Conservation (phyloP, 768 basidiomycete species). For the Lactarius hengduanensis region DNA sequence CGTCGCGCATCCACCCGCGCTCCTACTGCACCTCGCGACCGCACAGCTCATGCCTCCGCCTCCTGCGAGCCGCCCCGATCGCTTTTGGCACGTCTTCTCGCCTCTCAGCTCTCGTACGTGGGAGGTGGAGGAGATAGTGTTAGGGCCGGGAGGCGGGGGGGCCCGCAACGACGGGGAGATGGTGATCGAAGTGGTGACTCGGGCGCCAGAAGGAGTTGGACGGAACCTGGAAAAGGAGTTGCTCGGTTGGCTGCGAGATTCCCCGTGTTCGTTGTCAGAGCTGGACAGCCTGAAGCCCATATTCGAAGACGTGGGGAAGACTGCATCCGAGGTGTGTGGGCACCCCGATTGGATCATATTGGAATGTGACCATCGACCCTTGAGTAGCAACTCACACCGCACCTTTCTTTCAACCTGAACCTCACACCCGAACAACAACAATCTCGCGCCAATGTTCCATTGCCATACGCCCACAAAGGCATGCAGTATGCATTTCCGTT, state of each 20-base stretch:
- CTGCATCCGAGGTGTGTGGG: conserved; percentile 23
- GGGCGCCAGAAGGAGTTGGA: conserved; percentile 46
- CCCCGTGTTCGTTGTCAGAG: conserved; percentile 48
- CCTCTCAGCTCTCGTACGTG: conserved; percentile 60
- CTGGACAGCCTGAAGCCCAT: conserved; percentile 53
- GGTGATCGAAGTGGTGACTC: conserved; percentile 60
- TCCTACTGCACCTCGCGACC: conserved; percentile 65
- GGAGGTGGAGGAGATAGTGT: conserved; percentile 61
- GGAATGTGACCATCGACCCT: conserved; percentile 12
- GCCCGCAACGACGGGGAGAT: conserved; percentile 47
- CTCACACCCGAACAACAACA: conserved; percentile 81
- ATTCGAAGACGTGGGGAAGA: conserved; percentile 39
- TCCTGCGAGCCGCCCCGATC: conserved; percentile 54
- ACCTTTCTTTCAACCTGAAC: conserved; percentile 83
- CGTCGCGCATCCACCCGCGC: conserved; percentile 64
- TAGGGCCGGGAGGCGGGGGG: conserved; percentile 54
- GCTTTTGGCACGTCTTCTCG: conserved; percentile 80
- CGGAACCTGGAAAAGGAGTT: conserved; percentile 57
- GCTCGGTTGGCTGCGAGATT: conserved; percentile 56
- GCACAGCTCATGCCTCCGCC: conserved; percentile 75
- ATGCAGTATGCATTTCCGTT: conserved; percentile 22
- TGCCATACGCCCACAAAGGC: conserved; percentile 92
- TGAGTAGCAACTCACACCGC: conserved; percentile 42
- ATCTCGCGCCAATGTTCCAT: conserved; percentile 75
- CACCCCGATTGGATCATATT: background rate